A percentile compares a stretch with the other conserved stretches of the same genome.
Evolutionary conservation across 306 rosid species (phyloP).

Genomic region (Cucurbita moschata): DNA sequence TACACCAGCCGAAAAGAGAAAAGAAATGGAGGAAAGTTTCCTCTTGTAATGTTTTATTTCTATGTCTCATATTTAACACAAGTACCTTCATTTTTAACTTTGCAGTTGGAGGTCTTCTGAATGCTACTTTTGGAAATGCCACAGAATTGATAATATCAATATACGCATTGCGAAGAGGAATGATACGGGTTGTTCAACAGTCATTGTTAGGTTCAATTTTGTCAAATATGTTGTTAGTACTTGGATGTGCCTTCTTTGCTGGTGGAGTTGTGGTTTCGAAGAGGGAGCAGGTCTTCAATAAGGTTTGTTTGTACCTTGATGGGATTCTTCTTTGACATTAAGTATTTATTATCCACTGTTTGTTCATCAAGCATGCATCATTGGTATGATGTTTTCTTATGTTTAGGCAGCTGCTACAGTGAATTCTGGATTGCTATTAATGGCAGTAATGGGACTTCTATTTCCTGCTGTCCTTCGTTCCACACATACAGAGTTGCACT

Average conservation of each 20-base stretch:
- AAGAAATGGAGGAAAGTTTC: not conserved
- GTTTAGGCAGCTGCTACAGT: constrained; percentile 22
- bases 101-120: constrained; percentile 83
- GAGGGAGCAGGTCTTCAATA: constrained; percentile 61
- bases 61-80: not conserved
- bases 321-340: not conserved
- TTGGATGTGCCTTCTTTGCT: constrained; percentile 71
- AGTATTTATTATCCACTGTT: not conserved
- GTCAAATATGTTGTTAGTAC: constrained; percentile 78
- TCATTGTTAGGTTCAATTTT: constrained; percentile 72
- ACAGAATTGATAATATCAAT: constrained; percentile 74
- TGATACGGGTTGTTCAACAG: constrained; percentile 62
- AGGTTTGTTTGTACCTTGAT: constrained; percentile 29
- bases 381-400: not conserved
- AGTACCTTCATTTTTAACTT: not conserved
- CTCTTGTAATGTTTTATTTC: not conserved
- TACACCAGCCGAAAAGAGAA: not conserved
- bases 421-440: constrained; percentile 36
- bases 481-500: constrained; percentile 28
- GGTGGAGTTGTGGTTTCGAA: constrained; percentile 54
- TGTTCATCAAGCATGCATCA: not conserved
- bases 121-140: constrained; percentile 87
- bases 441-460: constrained; percentile 51
- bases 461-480: constrained; percentile 53
- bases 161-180: constrained; percentile 50